Conservation (phyloP, 2,329 filamentous ascomycete species). For the Stagonosporopsis cucurbitacearum region DNA sequence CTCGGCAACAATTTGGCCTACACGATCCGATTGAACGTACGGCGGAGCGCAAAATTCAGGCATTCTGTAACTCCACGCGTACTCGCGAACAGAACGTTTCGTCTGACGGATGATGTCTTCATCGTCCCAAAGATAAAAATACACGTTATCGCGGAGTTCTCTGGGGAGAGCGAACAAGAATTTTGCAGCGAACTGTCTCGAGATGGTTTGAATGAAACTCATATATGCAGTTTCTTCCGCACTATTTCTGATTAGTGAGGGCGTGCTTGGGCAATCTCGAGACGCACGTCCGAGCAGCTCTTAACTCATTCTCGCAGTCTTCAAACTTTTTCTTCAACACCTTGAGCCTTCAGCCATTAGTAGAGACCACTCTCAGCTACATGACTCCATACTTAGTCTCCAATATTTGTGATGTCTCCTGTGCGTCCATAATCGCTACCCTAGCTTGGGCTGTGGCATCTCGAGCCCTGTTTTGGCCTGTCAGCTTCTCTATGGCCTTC, state of each 20-base stretch:
- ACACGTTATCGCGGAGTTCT: constrained; percentile 16
- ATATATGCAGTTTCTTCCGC: constrained; percentile 12
- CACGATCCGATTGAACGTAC: constrained; percentile 12
- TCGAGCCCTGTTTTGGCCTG: neutral
- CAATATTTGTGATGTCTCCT: neutral
- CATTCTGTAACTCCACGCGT: constrained; percentile 16
- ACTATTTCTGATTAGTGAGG: neutral
- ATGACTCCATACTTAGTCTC: neutral
- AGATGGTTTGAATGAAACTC: constrained; percentile 1
- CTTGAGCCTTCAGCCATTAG: constrained; percentile 5
- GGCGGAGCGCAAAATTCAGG: constrained; percentile 14
- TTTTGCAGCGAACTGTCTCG: constrained; percentile 3
- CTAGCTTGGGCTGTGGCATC: neutral
- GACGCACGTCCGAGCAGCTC: constrained; percentile 65
- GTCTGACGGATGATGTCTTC: constrained; percentile 17
- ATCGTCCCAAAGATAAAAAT: constrained; percentile 13
- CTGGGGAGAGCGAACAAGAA: constrained; percentile 10
- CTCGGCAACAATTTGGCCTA: constrained; percentile 8
- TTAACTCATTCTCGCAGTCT: constrained; percentile 3
- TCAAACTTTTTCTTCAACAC: constrained; percentile 3
- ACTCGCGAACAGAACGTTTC: constrained; percentile 13
- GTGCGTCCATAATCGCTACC: neutral
- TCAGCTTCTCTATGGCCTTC: neutral
- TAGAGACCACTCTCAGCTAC: neutral
- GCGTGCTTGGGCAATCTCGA: neutral